Evolutionary conservation across 108 stramenopile species (phyloP), one percentile per base, ranked within the genome.

Genomic region (Skeletonema menzelii): DNA sequence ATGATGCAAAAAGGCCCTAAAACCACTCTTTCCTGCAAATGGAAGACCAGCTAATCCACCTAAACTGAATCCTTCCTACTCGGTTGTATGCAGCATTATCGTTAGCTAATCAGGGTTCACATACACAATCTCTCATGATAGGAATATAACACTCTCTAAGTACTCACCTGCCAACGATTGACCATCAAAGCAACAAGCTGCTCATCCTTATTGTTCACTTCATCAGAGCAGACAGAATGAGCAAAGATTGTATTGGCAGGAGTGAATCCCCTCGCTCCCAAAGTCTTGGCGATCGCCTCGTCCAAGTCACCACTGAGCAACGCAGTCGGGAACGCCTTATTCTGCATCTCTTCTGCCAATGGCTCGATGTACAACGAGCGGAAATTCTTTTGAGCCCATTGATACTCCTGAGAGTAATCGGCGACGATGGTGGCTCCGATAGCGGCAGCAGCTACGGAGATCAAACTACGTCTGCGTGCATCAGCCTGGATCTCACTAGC

Each of bases 1-100:
- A 44, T 70, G 69, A 42, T 70, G 69, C 8, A 63, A 46, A 38
- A 64, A 70, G n/a, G 69, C 69, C 7, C 47, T 24, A 49, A 65
- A 72, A 3, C 69, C 69, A 24, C 63, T 70, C 69, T 70, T 70
- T 63, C 69, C 69, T 42, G 69, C 63, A 27, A 70, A 70, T 1
- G 69, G 69, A 65, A 70, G 17, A 26, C 69, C 69, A 0, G 20
- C 69, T 15, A 70, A 20, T n/a, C 69, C 69, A 24, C 69, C 69
- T 22, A 70, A 22, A 35, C 63, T 63, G 20, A 70, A 70, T 4
- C 56, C 62, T 26, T 70, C 63, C 13, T 62, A 4, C 13, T 37
- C 30, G 2, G 12, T 37, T 12, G 35, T 12, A 10, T 12, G 2
- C 11, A 12, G 0, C 10, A 37, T 10, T 11, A 11, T 37, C 12